Evolutionary conservation across 805 yeast genomes (phyloP).

Genomic region (Debaryomyces tyrocola): DNA sequence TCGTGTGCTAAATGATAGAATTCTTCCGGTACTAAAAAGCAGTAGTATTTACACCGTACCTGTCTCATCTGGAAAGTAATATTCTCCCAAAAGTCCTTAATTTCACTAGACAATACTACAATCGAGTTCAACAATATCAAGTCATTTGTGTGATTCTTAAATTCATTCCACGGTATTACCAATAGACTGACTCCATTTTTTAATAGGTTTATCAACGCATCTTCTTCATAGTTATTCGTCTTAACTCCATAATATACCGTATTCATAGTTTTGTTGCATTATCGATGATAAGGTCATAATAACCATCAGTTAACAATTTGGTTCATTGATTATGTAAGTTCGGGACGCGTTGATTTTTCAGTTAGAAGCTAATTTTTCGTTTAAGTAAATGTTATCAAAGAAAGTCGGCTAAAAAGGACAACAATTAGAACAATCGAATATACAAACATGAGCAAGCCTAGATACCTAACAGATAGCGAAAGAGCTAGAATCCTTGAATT

Average conservation of each 20-base stretch:
- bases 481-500: conserved; percentile 85
- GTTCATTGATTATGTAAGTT: neutral
- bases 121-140: neutral
- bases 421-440: neutral
- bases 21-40: neutral
- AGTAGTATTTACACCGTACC: neutral
- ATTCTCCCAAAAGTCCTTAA: neutral
- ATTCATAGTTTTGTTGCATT: neutral
- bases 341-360: neutral
- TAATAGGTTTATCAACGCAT: neutral
- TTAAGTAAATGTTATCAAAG: neutral
- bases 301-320: neutral
- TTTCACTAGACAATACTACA: neutral
- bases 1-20: neutral
- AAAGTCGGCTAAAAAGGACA: neutral
- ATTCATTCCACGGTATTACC: neutral
- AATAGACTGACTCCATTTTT: neutral
- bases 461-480: conserved; percentile 81
- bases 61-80: neutral
- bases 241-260: neutral
- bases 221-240: neutral
- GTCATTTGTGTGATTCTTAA: neutral
- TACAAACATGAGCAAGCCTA: conserved; percentile 46
- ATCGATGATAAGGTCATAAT: neutral
- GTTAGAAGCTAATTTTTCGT: neutral